Evolutionary conservation across 2,329 filamentous ascomycete species (phyloP).

Genomic region (Phyllosticta citribraziliensis): DNA sequence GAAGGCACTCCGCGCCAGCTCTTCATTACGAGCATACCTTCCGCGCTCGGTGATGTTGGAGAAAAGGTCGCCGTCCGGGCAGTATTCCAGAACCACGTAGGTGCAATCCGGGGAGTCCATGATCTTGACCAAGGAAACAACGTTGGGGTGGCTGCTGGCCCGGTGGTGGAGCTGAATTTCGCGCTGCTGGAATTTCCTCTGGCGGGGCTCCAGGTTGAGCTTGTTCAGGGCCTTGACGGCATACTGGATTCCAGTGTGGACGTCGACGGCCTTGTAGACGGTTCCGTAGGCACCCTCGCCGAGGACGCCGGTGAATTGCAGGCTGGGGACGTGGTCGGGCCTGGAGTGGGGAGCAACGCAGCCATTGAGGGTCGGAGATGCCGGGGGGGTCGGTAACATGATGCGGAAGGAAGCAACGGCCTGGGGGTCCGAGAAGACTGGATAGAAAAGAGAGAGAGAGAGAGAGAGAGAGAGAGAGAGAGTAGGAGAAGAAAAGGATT

Average conservation of each 20-base stretch:
- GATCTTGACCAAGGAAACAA: slow-evolving; percentile 89
- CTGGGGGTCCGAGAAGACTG: slow-evolving; percentile 23
- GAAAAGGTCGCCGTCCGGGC: slow-evolving; percentile 93
- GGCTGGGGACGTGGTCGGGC: slow-evolving; percentile 71
- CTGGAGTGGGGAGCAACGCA: slow-evolving; percentile 50
- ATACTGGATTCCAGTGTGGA: slow-evolving; percentile 71
- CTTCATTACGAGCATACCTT: slow-evolving; percentile 87
- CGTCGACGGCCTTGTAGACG: slow-evolving; percentile 81
- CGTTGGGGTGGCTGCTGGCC: slow-evolving; percentile 82
- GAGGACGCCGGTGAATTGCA: slow-evolving; percentile 76
- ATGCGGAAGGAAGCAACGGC: slow-evolving; percentile 17
- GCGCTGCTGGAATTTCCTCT: slow-evolving; percentile 80
- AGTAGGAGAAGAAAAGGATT: slow-evolving; percentile 1
- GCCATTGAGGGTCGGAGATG: slow-evolving; percentile 37
- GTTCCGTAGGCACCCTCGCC: slow-evolving; percentile 95
- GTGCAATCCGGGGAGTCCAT: slow-evolving; percentile 87
- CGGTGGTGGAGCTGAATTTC: slow-evolving; percentile 88
- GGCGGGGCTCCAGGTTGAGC: slow-evolving; percentile 76
- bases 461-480: not conserved
- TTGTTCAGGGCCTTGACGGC: slow-evolving; percentile 97
- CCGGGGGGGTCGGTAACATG: slow-evolving; percentile 43
- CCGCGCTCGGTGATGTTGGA: slow-evolving; percentile 94
- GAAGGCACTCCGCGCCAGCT: slow-evolving; percentile 76
- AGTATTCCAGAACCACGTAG: slow-evolving; percentile 94
- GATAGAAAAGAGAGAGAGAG: not conserved